Conservation (phyloP, 1,139 yeast species). For the Candida pseudoviswanathii region DNA sequence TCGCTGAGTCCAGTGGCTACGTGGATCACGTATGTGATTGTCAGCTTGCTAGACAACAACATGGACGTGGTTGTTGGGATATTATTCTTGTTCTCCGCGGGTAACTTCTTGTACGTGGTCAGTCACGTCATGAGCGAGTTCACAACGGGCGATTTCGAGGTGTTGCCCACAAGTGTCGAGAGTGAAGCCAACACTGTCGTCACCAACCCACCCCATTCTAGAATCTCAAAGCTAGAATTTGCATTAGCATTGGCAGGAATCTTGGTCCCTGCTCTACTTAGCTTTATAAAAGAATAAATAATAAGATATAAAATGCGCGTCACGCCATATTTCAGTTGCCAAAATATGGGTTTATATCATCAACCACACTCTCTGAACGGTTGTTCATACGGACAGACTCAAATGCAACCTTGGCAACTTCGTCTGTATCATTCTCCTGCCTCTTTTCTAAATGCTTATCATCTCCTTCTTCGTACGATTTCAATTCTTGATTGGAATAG, state of each 20-base stretch:
- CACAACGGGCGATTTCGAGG: conserved; percentile 5
- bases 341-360: conserved; percentile 12
- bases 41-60: conserved; percentile 30
- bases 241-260: conserved; percentile 19
- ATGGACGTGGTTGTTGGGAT: conserved; percentile 51
- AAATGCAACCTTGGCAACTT: conserved; percentile 1
- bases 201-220: conserved; percentile 5
- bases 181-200: conserved; percentile 11
- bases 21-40: conserved; percentile 43
- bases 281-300: conserved; percentile 16
- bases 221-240: conserved; percentile 12
- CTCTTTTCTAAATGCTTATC: conserved; percentile 2
- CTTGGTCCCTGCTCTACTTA: conserved; percentile 18
- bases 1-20: conserved; percentile 57
- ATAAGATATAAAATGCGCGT: background rate
- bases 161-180: conserved; percentile 14
- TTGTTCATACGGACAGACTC: conserved; percentile 7
- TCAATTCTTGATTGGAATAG: background rate
- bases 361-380: conserved; percentile 11
- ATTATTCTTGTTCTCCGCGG: conserved; percentile 64
- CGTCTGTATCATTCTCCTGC: background rate
- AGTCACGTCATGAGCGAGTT: conserved; percentile 57
- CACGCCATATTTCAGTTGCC: conserved; percentile 6
- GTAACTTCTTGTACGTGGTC: conserved; percentile 73
- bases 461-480: conserved; percentile 3